Conservation (phyloP, 805 yeast genomes). For the Yamadazyma takamatsuzukensis region DNA sequence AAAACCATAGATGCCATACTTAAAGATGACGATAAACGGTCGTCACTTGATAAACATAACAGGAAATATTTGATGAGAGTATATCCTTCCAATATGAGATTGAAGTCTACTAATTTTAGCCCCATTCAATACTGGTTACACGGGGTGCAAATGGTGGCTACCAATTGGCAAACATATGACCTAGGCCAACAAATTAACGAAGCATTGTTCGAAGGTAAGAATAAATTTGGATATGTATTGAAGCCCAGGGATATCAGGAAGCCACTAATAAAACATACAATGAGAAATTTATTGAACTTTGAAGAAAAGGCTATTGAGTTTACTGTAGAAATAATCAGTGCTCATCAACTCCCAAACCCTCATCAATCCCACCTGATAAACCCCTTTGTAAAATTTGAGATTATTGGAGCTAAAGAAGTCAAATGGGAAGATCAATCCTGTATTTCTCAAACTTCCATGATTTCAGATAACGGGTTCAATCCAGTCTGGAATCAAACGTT, state of each 20-base stretch:
- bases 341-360: conserved; percentile 79
- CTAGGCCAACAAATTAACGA: conserved; percentile 84
- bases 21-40: conserved; percentile 53
- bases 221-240: conserved; percentile 68
- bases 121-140: conserved; percentile 78
- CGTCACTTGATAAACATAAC: conserved; percentile 73
- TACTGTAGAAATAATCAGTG: conserved; percentile 57
- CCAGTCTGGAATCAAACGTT: conserved; percentile 74
- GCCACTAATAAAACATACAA: conserved; percentile 21
- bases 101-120: conserved; percentile 74
- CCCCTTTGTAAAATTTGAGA: conserved; percentile 61
- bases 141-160: conserved; percentile 94
- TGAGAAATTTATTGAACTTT: conserved; percentile 4
- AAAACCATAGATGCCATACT: conserved; percentile 59
- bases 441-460: conserved; percentile 19
- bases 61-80: conserved; percentile 70
- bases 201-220: conserved; percentile 65
- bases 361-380: conserved; percentile 47
- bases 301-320: conserved; percentile 14
- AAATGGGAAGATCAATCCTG: conserved; percentile 19
- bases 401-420: conserved; percentile 43
- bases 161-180: conserved; percentile 95
- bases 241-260: conserved; percentile 57
- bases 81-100: conserved; percentile 78
- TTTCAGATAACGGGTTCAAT: conserved; percentile 76